phyloP scores from a whole-genome alignment of 2,329 filamentous ascomycete species.

The Talaromyces amestolkiae region DNA sequence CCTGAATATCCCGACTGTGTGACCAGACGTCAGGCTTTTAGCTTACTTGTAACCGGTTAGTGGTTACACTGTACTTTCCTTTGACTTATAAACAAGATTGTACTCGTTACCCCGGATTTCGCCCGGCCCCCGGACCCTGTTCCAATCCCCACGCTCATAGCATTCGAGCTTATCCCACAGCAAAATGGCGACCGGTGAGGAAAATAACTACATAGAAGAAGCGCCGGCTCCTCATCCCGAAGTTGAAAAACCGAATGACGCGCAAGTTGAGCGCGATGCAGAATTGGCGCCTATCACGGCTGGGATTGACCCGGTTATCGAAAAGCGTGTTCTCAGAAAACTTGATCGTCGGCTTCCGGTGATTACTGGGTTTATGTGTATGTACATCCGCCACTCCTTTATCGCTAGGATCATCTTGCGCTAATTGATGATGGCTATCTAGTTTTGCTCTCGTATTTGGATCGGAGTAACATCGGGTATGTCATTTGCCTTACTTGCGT shows the following conservation, averaged over 20 bases:
- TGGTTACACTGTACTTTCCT: not conserved
- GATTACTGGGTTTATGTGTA: conserved; percentile 42
- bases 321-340: conserved; percentile 38
- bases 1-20: not conserved
- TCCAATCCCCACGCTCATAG: not conserved
- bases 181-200: not conserved
- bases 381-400: conserved; percentile 11
- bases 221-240: not conserved
- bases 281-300: conserved; percentile 3
- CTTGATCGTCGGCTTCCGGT: conserved; percentile 37
- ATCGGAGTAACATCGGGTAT: conserved; percentile 52
- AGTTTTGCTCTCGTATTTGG: conserved; percentile 50
- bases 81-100: not conserved
- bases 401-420: not conserved
- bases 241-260: conserved; percentile 13
- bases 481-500: not conserved
- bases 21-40: not conserved
- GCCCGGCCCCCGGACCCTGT: not conserved
- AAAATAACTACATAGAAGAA: not conserved
- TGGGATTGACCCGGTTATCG: conserved; percentile 35
- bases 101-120: not conserved
- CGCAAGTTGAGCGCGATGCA: conserved; percentile 6
- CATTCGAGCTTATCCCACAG: not conserved
- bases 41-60: not conserved
- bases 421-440: not conserved